These are phyloP conservation scores for Candida ulmi DNA, from an alignment of 805 yeast species.

Conservation along the genomic window DNA sequence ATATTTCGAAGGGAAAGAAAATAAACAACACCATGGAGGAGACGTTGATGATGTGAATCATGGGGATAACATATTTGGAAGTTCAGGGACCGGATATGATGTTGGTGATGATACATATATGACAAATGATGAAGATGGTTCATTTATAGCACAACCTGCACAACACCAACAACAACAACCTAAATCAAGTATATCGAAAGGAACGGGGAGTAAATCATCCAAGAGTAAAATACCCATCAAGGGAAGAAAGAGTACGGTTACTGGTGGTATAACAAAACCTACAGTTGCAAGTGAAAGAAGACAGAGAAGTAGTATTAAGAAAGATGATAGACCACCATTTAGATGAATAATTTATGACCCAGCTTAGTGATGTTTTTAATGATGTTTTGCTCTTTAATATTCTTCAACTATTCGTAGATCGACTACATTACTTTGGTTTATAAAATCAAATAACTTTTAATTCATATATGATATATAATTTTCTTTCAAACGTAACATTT, in stretches of 20 bases:
- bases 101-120: constrained; percentile 22
- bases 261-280: constrained; percentile 15
- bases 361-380: too few species aligned
- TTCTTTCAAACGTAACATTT: too few species aligned
- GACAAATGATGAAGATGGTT: constrained; percentile 26
- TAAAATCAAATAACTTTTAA: too few species aligned
- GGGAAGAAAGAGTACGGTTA: constrained; percentile 3
- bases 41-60: too few species aligned
- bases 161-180: constrained; percentile 5
- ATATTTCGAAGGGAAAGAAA: constrained; percentile 11
- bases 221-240: constrained; percentile 10
- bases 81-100: not conserved
- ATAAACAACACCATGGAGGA: too few species aligned
- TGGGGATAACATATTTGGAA: too few species aligned
- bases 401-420: too few species aligned
- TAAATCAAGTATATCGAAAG: too few species aligned
- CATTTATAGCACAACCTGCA: constrained; percentile 24
- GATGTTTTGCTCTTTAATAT: too few species aligned
- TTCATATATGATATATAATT: too few species aligned
- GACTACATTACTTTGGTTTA: too few species aligned
- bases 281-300: constrained; percentile 19
- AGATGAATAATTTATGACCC: constrained; percentile 5
- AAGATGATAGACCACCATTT: constrained; percentile 21
- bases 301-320: constrained; percentile 9
- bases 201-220: not conserved